A percentile compares a stretch with the other conserved stretches of the same genome.
Conservation (phyloP, 257 asterid species). For the Jaltomata sinuosa region DNA sequence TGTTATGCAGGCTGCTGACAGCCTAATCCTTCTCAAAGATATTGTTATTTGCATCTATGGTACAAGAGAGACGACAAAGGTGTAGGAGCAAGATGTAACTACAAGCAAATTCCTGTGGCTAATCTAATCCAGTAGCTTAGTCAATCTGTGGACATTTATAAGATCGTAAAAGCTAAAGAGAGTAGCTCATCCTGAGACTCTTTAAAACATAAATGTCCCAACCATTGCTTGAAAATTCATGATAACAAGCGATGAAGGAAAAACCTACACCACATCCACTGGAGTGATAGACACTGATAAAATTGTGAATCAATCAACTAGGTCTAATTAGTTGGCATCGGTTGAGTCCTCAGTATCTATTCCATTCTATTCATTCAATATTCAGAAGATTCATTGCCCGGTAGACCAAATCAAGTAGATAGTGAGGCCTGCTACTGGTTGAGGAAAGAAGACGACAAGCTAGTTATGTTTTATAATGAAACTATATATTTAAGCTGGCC, state of each 20-base stretch:
- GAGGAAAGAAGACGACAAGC: too few species aligned
- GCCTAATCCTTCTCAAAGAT: neutral
- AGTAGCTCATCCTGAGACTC: neutral
- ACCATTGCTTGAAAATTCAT: neutral
- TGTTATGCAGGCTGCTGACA: neutral
- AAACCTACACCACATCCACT: neutral
- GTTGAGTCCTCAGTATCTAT: neutral
- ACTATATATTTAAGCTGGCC: neutral
- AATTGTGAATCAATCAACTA: neutral
- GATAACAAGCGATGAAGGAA: neutral
- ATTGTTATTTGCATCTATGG: neutral
- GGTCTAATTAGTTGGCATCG: neutral
- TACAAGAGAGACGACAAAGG: neutral
- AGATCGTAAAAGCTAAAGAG: neutral
- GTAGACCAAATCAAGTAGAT: too few species aligned
- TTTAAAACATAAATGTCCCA: neutral
- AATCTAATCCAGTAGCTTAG: neutral
- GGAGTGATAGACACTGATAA: neutral
- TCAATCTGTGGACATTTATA: neutral
- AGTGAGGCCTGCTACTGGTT: too few species aligned
- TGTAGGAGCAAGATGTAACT: neutral
- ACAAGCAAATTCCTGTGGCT: neutral
- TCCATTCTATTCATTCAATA: neutral
- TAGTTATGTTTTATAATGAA: too few species aligned
- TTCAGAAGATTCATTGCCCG: neutral